A percentile compares a stretch with the other conserved stretches of the same genome.
Conservation (phyloP, 208 protist species). For the Naegleria lovaniensis region DNA sequence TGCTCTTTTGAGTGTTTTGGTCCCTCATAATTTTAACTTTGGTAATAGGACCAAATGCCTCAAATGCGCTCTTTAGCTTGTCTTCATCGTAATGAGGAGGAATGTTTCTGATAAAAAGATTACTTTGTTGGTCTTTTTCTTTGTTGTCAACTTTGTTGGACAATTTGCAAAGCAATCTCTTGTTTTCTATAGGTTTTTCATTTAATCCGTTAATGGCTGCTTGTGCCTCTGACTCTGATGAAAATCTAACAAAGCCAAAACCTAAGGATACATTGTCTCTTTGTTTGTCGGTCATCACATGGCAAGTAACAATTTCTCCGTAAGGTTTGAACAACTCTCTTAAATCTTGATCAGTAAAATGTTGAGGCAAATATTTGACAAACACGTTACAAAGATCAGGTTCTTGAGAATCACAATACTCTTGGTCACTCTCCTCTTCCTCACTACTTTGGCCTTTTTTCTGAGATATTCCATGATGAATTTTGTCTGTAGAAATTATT, state of each 20-base stretch:
- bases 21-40: neutral
- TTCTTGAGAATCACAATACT: neutral
- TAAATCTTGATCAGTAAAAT: slow-evolving; percentile 18
- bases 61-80: neutral
- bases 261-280: neutral
- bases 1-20: neutral
- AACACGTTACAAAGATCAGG: slow-evolving; percentile 25
- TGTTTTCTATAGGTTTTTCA: slow-evolving; percentile 14
- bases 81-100: neutral
- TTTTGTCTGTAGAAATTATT: neutral
- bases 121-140: neutral
- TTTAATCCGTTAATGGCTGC: slow-evolving; percentile 25
- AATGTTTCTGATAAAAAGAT: slow-evolving; percentile 16
- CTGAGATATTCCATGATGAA: neutral
- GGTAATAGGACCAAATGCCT: neutral
- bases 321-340: neutral
- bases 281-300: slow-evolving; percentile 32
- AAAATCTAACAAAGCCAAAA: slow-evolving; percentile 44
- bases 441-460: neutral
- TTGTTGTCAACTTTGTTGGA: neutral
- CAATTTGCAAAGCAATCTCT: neutral
- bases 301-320: slow-evolving; percentile 25
- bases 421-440: neutral
- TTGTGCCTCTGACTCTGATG: slow-evolving; percentile 24
- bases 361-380: slow-evolving; percentile 20